These are phyloP conservation scores for Neoarthrinium moseri DNA, from an alignment of 2,329 filamentous ascomycete species.

Conservation along the genomic window DNA sequence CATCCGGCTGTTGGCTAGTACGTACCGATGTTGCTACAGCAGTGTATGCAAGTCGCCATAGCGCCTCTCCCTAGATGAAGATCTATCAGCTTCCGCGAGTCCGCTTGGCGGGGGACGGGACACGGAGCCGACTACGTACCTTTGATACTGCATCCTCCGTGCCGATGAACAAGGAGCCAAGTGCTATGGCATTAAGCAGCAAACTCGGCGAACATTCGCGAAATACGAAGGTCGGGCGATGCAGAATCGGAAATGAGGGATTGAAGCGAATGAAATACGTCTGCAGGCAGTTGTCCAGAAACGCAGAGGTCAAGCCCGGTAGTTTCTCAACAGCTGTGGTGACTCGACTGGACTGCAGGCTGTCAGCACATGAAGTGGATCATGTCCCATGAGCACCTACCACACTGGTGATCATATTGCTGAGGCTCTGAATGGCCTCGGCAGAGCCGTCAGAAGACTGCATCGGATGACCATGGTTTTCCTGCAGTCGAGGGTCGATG, in stretches of 20 bases:
- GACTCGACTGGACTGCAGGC: not conserved
- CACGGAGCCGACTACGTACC: not conserved
- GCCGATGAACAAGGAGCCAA: constrained; percentile 7
- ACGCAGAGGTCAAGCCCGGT: constrained; percentile 3
- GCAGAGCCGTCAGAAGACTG: not conserved
- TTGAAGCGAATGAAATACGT: constrained; percentile 6
- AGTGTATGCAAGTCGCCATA: constrained; percentile 6
- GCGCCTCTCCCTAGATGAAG: constrained; percentile 1
- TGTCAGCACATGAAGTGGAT: not conserved
- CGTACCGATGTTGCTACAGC: constrained; percentile 6
- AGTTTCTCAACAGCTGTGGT: constrained; percentile 6
- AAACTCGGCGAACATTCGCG: constrained; percentile 6
- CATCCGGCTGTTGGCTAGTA: not conserved
- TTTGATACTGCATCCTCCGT: constrained; percentile 7
- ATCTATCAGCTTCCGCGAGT: too few relatives aligned
- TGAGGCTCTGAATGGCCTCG: constrained; percentile 5
- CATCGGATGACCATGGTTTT: not conserved
- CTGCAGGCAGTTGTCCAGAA: constrained; percentile 6
- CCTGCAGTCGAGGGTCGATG: constrained; percentile 7
- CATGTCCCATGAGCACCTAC: not conserved
- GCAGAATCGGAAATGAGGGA: constrained; percentile 1
- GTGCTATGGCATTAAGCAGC: constrained; percentile 7
- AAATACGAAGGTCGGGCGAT: constrained; percentile 6
- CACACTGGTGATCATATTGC: constrained; percentile 7
- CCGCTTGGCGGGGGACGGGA: not conserved